Evolutionary conservation across 306 rosid species (phyloP).

Genomic region (Adenanthera pavonina): DNA sequence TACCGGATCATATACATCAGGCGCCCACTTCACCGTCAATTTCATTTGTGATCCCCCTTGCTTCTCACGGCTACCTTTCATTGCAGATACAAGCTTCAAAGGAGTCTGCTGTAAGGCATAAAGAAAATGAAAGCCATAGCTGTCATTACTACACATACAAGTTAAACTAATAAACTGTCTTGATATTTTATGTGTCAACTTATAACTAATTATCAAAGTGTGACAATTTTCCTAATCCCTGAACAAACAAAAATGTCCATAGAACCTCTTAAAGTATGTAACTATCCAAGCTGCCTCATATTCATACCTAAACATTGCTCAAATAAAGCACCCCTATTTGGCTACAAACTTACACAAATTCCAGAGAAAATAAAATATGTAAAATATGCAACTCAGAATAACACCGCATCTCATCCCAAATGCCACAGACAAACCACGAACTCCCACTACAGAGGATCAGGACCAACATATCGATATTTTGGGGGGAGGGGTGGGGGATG

Average conservation of each 20-base stretch:
- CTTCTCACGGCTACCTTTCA: constrained; percentile 81
- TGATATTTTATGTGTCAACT: not conserved
- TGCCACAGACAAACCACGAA: not conserved
- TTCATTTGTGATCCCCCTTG: constrained; percentile 45
- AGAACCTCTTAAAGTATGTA: not conserved
- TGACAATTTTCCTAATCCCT: not conserved
- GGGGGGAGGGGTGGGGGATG: no score
- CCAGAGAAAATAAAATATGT: not conserved
- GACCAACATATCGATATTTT: not conserved
- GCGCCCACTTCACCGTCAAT: constrained; percentile 79
- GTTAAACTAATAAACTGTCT: not conserved
- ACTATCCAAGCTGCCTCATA: not conserved
- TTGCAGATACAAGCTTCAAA: constrained; percentile 69
- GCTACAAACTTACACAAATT: not conserved
- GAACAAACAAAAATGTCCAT: not conserved
- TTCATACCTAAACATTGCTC: not conserved
- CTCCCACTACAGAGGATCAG: not conserved
- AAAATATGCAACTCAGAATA: not conserved
- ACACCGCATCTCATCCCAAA: not conserved
- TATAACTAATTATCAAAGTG: not conserved
- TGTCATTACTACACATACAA: not conserved
- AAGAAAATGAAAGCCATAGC: constrained; percentile 3
- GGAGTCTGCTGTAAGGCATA: constrained; percentile 50
- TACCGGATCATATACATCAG: constrained; percentile 86
- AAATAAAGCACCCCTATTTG: not conserved